Conservation (phyloP, 306 rosid species). For the Castanea mollissima region DNA sequence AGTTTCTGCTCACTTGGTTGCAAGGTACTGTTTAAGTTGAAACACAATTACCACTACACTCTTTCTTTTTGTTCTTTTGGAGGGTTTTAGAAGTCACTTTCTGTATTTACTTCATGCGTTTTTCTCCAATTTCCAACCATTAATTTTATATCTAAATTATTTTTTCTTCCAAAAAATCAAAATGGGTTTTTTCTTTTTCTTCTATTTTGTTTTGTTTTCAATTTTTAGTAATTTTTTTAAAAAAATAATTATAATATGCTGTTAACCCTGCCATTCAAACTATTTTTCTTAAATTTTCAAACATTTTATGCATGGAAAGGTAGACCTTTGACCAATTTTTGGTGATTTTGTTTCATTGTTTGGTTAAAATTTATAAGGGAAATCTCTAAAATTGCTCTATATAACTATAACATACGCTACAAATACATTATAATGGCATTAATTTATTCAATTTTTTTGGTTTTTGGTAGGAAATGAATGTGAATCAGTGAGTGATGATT, state of each 20-base stretch:
- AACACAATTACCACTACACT: not conserved
- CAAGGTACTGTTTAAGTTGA: conserved; percentile 35
- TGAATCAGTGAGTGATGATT: conserved; percentile 21
- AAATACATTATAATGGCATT: not conserved
- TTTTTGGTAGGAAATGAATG: conserved; percentile 20
- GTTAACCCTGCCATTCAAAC: too few species aligned
- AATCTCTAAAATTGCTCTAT: not conserved
- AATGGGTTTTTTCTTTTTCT: not conserved
- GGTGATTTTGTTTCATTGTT: not conserved
- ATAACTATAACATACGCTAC: not conserved
- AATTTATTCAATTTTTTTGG: not conserved
- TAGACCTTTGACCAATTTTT: not conserved
- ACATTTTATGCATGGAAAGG: too few species aligned
- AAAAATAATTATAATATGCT: too few species aligned
- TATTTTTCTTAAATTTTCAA: fast-evolving
- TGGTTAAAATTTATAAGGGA: not conserved
- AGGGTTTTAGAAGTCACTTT: not conserved
- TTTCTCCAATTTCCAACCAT: not conserved
- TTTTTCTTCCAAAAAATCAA: not conserved
- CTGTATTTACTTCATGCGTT: not conserved
- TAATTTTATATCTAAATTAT: not conserved
- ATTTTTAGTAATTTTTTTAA: not conserved
- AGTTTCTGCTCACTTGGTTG: conserved; percentile 68
- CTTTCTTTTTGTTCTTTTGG: not conserved
- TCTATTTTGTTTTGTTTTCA: not conserved